Evolutionary conservation across 108 stramenopile genomes (phyloP).

Genomic region (Nitzschia sp.): DNA sequence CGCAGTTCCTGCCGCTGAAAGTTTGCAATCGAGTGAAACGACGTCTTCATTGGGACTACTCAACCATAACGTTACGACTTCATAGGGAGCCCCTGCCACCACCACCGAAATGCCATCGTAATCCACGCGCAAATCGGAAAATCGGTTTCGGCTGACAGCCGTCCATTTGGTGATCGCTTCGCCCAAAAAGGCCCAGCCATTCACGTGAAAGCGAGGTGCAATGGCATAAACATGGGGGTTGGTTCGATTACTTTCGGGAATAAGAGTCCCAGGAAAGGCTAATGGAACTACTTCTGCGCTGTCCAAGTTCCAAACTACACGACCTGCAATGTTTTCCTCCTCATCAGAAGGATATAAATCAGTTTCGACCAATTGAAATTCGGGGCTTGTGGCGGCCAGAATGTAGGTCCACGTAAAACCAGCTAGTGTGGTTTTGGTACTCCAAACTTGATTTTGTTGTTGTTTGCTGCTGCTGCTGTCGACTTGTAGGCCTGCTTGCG

Average conservation of each 20-base stretch:
- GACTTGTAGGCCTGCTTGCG: neutral
- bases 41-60: neutral
- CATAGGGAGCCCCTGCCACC: constrained; percentile 4
- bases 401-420: constrained; percentile 18
- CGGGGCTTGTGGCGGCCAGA: neutral
- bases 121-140: constrained; percentile 2
- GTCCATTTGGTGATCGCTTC: constrained; percentile 21
- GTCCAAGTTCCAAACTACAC: neutral
- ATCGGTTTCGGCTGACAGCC: constrained; percentile 9
- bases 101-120: neutral
- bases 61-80: constrained; percentile 10
- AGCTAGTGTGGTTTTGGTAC: constrained; percentile 1
- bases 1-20: neutral
- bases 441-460: constrained; percentile 13
- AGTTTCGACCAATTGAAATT: neutral
- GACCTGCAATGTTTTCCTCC: neutral
- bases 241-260: constrained; percentile 7
- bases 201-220: neutral
- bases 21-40: neutral
- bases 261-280: neutral
- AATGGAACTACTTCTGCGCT: neutral
- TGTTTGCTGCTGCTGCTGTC: too few species aligned
- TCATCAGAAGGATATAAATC: neutral
- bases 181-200: constrained; percentile 20
- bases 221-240: constrained; percentile 9